These are phyloP conservation scores for Chytriomyces confervae DNA, from an alignment of 192 early-diverging fungal species.

Conservation along the genomic window DNA sequence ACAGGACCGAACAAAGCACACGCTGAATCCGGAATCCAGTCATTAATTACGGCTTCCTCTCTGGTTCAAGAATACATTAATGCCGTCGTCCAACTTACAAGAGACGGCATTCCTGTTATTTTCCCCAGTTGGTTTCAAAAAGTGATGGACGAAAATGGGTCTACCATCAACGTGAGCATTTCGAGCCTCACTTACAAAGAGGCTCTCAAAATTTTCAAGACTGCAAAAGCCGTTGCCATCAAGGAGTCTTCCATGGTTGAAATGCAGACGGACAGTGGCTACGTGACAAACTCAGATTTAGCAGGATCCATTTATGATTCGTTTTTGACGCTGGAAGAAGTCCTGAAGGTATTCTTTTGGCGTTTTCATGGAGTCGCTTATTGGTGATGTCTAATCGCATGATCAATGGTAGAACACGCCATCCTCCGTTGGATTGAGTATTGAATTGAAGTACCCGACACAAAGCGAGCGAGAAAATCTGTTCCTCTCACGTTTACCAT, in stretches of 20 bases:
- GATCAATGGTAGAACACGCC: constrained; percentile 63
- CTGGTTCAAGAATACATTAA: constrained; percentile 93
- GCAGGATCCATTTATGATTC: constrained; percentile 30
- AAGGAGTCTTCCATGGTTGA: constrained; percentile 3
- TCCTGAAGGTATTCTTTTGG: constrained; percentile 66
- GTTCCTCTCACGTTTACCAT: constrained; percentile 63
- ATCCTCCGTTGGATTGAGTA: constrained; percentile 74
- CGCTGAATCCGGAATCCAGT: constrained; percentile 53
- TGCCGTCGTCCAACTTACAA: constrained; percentile 87
- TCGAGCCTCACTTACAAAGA: constrained; percentile 72
- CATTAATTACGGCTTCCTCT: constrained; percentile 84
- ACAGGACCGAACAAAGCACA: constrained; percentile 29
- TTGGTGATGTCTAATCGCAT: not conserved
- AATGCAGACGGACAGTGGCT: constrained; percentile 24
- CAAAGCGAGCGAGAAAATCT: constrained; percentile 57
- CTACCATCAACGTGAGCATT: constrained; percentile 49
- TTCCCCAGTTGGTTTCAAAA: constrained; percentile 73
- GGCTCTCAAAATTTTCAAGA: constrained; percentile 57
- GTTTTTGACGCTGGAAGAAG: constrained; percentile 67
- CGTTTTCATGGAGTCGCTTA: not conserved
- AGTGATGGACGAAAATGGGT: constrained; percentile 7
- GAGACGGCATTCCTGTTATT: constrained; percentile 86
- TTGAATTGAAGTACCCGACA: constrained; percentile 91
- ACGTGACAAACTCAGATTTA: constrained; percentile 9
- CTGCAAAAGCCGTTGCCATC: not conserved